These are phyloP conservation scores for Narthecium ossifragum DNA, from an alignment of 106 monocot species.

Conservation along the genomic window DNA sequence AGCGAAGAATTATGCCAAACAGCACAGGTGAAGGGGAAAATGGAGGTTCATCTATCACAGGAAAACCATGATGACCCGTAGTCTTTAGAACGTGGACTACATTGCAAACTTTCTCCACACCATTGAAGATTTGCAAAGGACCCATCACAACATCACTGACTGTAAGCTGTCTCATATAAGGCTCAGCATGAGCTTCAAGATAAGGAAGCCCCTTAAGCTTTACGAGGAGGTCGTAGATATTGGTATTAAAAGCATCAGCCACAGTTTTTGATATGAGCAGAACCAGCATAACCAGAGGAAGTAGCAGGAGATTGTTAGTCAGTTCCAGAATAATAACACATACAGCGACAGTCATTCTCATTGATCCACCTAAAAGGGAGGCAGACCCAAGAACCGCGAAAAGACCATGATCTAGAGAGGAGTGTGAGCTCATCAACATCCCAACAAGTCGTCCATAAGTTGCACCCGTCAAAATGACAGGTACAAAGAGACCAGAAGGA, in stretches of 20 bases:
- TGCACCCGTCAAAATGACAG: slow-evolving; percentile 81
- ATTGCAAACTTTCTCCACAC: slow-evolving; percentile 45
- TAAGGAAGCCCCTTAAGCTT: slow-evolving; percentile 58
- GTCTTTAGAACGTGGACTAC: slow-evolving; percentile 40
- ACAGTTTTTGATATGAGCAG: slow-evolving; percentile 74
- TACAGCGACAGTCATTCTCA: slow-evolving; percentile 85
- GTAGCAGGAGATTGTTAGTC: slow-evolving; percentile 72
- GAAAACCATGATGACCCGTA: slow-evolving; percentile 62
- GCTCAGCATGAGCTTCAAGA: slow-evolving; percentile 45
- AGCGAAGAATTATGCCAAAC: slow-evolving; percentile 56
- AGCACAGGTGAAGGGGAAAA: slow-evolving; percentile 36
- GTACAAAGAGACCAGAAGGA: slow-evolving; percentile 81
- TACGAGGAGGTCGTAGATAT: slow-evolving; percentile 45
- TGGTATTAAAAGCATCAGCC: slow-evolving; percentile 41
- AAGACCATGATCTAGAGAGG: slow-evolving; percentile 72
- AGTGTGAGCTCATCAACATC: slow-evolving; percentile 43
- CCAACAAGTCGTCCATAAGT: slow-evolving; percentile 75
- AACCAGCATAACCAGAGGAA: slow-evolving; percentile 91
- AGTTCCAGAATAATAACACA: slow-evolving; percentile 76
- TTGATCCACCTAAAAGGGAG: slow-evolving; percentile 67
- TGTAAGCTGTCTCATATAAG: slow-evolving; percentile 37
- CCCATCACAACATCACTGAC: slow-evolving; percentile 42
- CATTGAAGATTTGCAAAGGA: slow-evolving; percentile 37
- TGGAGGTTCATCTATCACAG: slow-evolving; percentile 53
- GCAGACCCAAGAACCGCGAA: slow-evolving; percentile 82